phyloP scores from a whole-genome alignment of 176 grass and related monocot genomes.

The Avena eriantha region DNA sequence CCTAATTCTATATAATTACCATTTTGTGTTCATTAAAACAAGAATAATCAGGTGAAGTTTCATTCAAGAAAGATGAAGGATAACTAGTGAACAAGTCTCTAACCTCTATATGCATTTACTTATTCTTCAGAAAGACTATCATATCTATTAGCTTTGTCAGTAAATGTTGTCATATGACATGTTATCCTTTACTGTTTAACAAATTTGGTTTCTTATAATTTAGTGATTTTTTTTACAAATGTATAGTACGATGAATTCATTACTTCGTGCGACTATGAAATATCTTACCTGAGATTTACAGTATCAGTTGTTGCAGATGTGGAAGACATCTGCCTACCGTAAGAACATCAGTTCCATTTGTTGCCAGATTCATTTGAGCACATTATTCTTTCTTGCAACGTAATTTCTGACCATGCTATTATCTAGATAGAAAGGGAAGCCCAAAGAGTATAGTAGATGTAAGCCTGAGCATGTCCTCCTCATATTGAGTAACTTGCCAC shows the following conservation, averaged over 20 bases:
- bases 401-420: conserved; percentile 87
- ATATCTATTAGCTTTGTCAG: neutral
- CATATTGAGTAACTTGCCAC: neutral
- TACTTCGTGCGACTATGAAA: neutral
- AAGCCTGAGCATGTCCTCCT: conserved; percentile 35
- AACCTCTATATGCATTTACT: neutral
- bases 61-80: neutral
- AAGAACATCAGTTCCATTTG: conserved; percentile 85
- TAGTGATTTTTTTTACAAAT: too few relatives aligned
- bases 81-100: neutral
- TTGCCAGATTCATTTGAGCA: conserved; percentile 77
- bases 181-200: neutral
- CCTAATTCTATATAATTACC: neutral
- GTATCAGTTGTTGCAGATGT: conserved; percentile 56
- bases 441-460: conserved; percentile 70
- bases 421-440: conserved; percentile 97
- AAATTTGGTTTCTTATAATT: conserved; percentile 6
- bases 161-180: neutral
- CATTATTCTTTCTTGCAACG: conserved; percentile 86
- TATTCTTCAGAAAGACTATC: conserved; percentile 1
- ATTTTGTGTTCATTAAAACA: neutral
- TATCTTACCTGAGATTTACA: neutral
- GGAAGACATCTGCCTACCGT: conserved; percentile 78
- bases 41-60: neutral
- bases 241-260: neutral